Conservation (phyloP, 768 basidiomycete genomes). For the Lepiota brunneoincarnata region DNA sequence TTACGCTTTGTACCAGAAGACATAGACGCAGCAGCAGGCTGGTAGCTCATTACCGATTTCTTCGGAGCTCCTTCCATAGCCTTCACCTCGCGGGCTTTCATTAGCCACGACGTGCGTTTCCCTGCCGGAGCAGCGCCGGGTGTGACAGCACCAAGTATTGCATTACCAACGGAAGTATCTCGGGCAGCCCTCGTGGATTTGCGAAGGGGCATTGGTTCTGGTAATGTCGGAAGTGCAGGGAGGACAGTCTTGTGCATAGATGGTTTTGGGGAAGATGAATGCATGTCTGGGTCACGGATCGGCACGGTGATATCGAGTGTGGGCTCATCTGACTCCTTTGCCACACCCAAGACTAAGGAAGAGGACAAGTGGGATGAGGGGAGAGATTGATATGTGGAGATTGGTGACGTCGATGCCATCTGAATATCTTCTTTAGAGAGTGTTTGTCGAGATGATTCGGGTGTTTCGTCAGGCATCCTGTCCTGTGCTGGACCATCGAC, state of each 20-base stretch:
- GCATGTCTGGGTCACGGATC: neutral
- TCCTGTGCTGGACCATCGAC: neutral
- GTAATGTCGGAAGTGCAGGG: constrained; percentile 49
- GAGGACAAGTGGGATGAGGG: constrained; percentile 32
- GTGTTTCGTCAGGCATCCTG: neutral
- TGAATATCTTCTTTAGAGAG: constrained; percentile 2
- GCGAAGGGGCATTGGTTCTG: constrained; percentile 64
- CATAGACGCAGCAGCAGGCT: neutral
- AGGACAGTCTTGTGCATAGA: neutral
- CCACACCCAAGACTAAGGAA: constrained; percentile 2
- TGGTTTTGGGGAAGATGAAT: constrained; percentile 1
- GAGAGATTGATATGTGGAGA: constrained; percentile 35
- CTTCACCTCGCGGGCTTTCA: constrained; percentile 72
- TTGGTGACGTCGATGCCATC: constrained; percentile 28
- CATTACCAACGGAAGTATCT: constrained; percentile 37
- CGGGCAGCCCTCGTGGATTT: constrained; percentile 58
- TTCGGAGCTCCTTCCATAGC: constrained; percentile 56
- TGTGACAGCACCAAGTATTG: constrained; percentile 33
- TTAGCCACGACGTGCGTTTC: constrained; percentile 80
- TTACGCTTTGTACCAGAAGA: constrained; percentile 54
- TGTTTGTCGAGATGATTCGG: neutral
- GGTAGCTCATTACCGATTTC: constrained; percentile 21
- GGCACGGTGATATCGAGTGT: constrained; percentile 12
- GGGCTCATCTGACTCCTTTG: constrained; percentile 11
- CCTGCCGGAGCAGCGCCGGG: constrained; percentile 42